phyloP scores from a whole-genome alignment of 257 asterid genomes.

The Fraxinus americana region DNA sequence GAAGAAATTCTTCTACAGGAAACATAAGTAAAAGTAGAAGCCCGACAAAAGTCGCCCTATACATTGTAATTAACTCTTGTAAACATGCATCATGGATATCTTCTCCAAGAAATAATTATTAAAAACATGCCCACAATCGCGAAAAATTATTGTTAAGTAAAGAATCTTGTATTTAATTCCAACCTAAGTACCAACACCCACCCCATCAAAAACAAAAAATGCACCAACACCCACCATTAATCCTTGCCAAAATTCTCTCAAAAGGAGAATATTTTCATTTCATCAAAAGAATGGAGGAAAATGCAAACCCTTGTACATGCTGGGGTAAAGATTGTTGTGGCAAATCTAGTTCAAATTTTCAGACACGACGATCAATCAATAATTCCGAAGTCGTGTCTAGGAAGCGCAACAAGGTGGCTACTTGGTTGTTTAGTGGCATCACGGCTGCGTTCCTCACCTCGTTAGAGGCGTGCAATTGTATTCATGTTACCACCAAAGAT shows the following conservation, averaged over 20 bases:
- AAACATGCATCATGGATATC: neutral
- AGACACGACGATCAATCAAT: slow-evolving; percentile 6
- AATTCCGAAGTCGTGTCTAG: slow-evolving; percentile 22
- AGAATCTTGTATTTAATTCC: no score
- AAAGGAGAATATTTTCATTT: neutral
- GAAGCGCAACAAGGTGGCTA: slow-evolving; percentile 42
- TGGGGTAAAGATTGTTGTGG: neutral
- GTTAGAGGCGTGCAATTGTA: slow-evolving; percentile 28
- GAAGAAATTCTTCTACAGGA: no score
- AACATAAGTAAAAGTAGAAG: no score
- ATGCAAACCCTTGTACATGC: neutral
- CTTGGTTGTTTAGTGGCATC: slow-evolving; percentile 38
- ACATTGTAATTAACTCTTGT: no score
- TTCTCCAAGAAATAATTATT: neutral
- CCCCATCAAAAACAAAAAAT: no score
- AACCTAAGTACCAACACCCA: no score
- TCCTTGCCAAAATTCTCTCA: no score
- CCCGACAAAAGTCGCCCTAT: no score
- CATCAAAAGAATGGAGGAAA: neutral
- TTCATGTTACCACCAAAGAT: slow-evolving; percentile 34
- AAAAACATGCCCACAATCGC: neutral
- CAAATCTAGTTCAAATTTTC: neutral
- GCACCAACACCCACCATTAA: no score
- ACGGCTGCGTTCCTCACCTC: slow-evolving; percentile 48
- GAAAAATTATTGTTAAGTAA: no score